Evolutionary conservation across 495 filamentous ascomycete species (phyloP).

Genomic region (Lepraria neglecta): DNA sequence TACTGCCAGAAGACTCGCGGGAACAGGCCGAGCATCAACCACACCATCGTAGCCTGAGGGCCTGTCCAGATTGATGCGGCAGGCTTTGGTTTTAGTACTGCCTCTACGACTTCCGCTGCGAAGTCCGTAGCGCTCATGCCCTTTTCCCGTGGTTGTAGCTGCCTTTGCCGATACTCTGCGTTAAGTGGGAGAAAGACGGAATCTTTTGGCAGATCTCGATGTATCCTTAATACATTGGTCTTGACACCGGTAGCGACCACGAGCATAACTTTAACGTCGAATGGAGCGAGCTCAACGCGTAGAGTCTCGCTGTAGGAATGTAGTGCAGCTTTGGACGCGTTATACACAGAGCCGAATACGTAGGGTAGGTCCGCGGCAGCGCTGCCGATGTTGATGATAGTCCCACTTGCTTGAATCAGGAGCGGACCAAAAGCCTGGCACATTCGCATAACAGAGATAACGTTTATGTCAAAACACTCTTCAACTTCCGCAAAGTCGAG

Average conservation of each 20-base stretch:
- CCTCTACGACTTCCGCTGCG: conserved; percentile 50
- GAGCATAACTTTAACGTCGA: conserved; percentile 45
- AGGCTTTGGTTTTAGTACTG: conserved; percentile 46
- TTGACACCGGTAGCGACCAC: conserved; percentile 58
- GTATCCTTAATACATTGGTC: conserved; percentile 49
- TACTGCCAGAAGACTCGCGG: conserved; percentile 41
- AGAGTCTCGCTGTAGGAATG: conserved; percentile 56
- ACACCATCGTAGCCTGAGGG: conserved; percentile 38
- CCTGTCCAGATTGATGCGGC: conserved; percentile 52
- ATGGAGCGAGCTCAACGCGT: conserved; percentile 48
- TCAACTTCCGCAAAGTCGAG: conserved; percentile 46
- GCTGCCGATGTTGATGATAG: conserved; percentile 56
- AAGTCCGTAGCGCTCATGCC: conserved; percentile 49
- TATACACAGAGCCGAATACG: conserved; percentile 54
- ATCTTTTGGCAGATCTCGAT: conserved; percentile 42
- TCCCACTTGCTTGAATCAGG: conserved; percentile 52
- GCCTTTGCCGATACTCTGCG: conserved; percentile 45
- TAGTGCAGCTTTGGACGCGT: conserved; percentile 58
- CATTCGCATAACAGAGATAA: conserved; percentile 54
- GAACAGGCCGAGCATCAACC: conserved; percentile 45
- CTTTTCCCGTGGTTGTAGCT: conserved; percentile 51
- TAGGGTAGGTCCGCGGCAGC: conserved; percentile 52
- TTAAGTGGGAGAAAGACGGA: conserved; percentile 50
- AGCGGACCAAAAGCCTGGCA: conserved; percentile 54
- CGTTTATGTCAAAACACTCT: conserved; percentile 51